Base-by-base conservation (phyloP, 805 yeast genomes). In the Spathaspora sp. region DNA sequence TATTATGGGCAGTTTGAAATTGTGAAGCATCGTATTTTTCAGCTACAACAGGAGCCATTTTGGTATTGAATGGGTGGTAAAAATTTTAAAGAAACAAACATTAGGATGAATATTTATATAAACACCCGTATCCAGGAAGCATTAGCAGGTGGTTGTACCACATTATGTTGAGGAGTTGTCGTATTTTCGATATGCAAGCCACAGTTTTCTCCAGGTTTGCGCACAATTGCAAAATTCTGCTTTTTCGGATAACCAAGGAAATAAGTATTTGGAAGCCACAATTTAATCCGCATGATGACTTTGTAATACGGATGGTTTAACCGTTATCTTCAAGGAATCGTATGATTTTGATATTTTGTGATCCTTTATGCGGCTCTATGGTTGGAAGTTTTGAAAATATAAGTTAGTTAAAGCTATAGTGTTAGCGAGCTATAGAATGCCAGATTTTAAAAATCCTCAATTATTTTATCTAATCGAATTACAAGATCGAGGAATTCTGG, bases 1-100 rank as follows among this genome's bases (percentile, higher is more conserved):
- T 58, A 35, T 54, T 54, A 51, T 61, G 63, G 26, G 53, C 54
- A n/a, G 54, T 46, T 50, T 59, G 60, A 51, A 59, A 61, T 55
- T 61, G 65, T 1, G 65, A 61, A 16, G 65, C 62, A 40, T 60
- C 64, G 54, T 61, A 61, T 49, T 57, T 60, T 5, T 55, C 51
- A 28, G 55, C 49, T 20, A 57, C 57, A n/a, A 51, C 57, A 5
- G 63, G 60, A 38, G 52, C 38, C 57, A 54, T 54, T 40, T 31
- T 31, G 38, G 10, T 12, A 20, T 38, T 18, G 7, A 3, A 14
- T 14, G 16, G 3, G 11, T 35, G 17, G 40, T 16, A 35, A n/a
- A 35, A 35, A 10, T 16, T 35, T 12, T 16, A 16, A 35, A 35
- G 40, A 35, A 35, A 3, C 40, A 35, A 35, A 16, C 18, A 35